Evolutionary conservation across 2,329 filamentous ascomycete genomes (phyloP), one percentile per base, ranked within the genome.

Genomic region (Sporothrix globosa): DNA sequence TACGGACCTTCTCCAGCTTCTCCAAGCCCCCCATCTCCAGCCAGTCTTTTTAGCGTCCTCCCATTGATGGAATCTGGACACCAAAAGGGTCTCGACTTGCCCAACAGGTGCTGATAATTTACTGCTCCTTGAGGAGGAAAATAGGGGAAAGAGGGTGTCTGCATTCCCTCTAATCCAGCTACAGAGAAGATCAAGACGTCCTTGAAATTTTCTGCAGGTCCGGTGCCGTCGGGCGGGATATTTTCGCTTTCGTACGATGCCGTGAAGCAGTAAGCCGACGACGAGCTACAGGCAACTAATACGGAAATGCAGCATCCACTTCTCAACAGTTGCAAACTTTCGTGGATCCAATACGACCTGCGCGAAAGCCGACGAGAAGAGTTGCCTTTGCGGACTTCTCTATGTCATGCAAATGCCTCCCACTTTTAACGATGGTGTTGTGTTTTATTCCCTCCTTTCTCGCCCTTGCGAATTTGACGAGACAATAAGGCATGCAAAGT

Each of bases 1-100:
- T 34, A 34, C 30, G 5, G 30, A 34, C 30, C 41, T 69, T 63
- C 56, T 63, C 56, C 68, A 69, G 56, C 56, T 53, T 69, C 56
- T 54, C 44, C 54, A 39, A n/a, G 21, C 34, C 34, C 48, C n/a
- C 48, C 27, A 41, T 61, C 67, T 69, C 54, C 54, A 56, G 52
- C 39, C 56, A 54, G 65, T 41, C 52, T n/a, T 53, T 67, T 54
- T 67, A 54, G 63, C 48, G 63, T 41, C 63, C 11, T 52, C n/a
- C 30, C 17, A 3, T 56, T 30, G 24, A n/a, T 65, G 58, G 58
- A 46, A 11, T 17, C 27, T 9, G 7, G 27, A 48, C 39, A 34
- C 41, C 24, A 52, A 39, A 56, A 46, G 6, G 66, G 56, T 68
- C 66, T 68, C 66, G 66, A 68, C 14, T 34, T 24, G 66, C 50